A percentile compares a stretch with the other conserved stretches of the same genome.
Conservation (phyloP, 805 yeast genomes). For the Wickerhamomyces queroliae region DNA sequence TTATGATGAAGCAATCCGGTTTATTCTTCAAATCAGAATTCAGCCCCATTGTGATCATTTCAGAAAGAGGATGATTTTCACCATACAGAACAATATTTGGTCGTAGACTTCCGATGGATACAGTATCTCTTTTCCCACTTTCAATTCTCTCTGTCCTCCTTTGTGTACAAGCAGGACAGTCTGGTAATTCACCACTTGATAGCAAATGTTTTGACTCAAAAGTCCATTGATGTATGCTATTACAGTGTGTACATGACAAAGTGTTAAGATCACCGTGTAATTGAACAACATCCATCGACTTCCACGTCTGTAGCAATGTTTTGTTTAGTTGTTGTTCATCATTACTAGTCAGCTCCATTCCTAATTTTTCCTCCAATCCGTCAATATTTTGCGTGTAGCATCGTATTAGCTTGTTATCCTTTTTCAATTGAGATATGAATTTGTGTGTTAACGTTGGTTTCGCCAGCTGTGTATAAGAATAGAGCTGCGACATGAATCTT, state of each 20-base stretch:
- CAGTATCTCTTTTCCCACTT: constrained; percentile 70
- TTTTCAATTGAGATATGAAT: constrained; percentile 42
- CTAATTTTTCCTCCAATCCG: constrained; percentile 67
- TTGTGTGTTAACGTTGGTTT: constrained; percentile 80
- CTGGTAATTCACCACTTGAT: constrained; percentile 63
- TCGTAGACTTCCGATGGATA: constrained; percentile 67
- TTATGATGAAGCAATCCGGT: constrained; percentile 79
- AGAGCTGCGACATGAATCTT: constrained; percentile 80
- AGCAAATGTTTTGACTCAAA: constrained; percentile 40
- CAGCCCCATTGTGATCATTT: constrained; percentile 66
- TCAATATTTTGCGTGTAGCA: constrained; percentile 97
- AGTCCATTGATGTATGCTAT: constrained; percentile 54
- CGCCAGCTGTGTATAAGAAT: constrained; percentile 58
- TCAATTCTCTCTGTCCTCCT: constrained; percentile 49
- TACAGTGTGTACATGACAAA: constrained; percentile 73
- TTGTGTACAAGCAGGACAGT: constrained; percentile 64
- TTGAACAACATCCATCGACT: constrained; percentile 71
- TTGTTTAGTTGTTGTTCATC: constrained; percentile 11
- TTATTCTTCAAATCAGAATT: constrained; percentile 54
- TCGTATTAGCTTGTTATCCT: constrained; percentile 61
- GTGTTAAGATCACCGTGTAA: constrained; percentile 84
- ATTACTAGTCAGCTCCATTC: constrained; percentile 53
- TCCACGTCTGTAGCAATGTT: constrained; percentile 40
- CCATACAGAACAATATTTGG: constrained; percentile 93
- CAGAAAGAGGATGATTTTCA: constrained; percentile 87